A percentile compares a stretch with the other conserved stretches of the same genome.
Evolutionary conservation across 345 rosid species (phyloP).

Genomic region (Garcia nutans): DNA sequence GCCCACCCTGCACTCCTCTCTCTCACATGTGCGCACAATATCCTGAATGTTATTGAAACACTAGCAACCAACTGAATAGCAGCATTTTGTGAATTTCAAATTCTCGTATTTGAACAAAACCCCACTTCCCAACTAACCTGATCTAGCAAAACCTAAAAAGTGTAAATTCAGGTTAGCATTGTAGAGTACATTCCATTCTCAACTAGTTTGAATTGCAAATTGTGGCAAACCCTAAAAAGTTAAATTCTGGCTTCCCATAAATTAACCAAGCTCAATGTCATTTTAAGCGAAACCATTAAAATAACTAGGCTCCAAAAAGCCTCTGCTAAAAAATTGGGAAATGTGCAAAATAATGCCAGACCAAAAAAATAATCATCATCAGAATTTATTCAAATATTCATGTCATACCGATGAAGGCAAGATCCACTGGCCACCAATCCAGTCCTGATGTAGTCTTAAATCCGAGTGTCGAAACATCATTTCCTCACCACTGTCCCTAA

Average conservation of each 20-base stretch:
- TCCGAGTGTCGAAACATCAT: slow-evolving; percentile 54
- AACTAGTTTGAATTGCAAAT: not conserved
- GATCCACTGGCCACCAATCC: slow-evolving; percentile 76
- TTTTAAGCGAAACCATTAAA: not conserved
- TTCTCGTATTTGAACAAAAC: not conserved
- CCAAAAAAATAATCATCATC: not conserved
- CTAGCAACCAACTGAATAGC: not conserved
- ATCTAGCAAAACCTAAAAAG: not conserved
- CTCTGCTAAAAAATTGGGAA: not conserved
- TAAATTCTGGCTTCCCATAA: not conserved
- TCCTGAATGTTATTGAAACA: not conserved
- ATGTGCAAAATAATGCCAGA: not conserved
- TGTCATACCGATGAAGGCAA: slow-evolving; percentile 42
- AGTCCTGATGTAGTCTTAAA: slow-evolving; percentile 69
- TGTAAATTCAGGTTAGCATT: no score
- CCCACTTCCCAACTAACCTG: not conserved
- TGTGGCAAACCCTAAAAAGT: not conserved
- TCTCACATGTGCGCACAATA: not conserved
- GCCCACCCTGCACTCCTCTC: not conserved
- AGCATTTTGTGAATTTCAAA: not conserved
- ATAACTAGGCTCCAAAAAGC: not conserved
- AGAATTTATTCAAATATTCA: slow-evolving; percentile 3
- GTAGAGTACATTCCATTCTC: not conserved
- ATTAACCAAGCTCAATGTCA: not conserved
- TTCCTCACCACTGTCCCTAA: slow-evolving; percentile 49